A percentile compares a stretch with the other conserved stretches of the same genome.
phyloP scores from a whole-genome alignment of 805 yeast species.

The Yarrowia osloensis region DNA sequence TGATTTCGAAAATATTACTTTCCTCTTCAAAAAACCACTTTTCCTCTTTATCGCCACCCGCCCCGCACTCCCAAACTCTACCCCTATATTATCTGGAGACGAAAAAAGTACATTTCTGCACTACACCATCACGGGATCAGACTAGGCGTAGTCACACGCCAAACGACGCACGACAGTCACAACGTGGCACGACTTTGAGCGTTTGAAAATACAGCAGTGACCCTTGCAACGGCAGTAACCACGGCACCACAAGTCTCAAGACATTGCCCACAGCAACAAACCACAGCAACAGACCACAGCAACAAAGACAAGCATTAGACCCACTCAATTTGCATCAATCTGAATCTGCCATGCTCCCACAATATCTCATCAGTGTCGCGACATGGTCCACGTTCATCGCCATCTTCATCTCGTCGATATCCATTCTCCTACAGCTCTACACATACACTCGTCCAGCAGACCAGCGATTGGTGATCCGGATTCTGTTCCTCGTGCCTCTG shows the following conservation, averaged over 20 bases:
- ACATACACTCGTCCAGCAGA: slow-evolving; percentile 89
- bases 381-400: slow-evolving; percentile 40
- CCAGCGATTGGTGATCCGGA: slow-evolving; percentile 81
- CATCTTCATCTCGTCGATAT: slow-evolving; percentile 47
- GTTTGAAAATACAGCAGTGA: not conserved
- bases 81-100: not conserved
- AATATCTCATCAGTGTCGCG: not conserved
- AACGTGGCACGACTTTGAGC: not conserved
- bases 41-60: not conserved
- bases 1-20: not conserved
- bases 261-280: not conserved
- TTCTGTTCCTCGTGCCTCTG: slow-evolving; percentile 65
- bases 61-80: not conserved
- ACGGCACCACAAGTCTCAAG: not conserved
- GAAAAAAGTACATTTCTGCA: slow-evolving; percentile 20
- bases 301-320: not conserved
- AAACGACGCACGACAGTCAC: too few species aligned
- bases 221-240: not conserved
- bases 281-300: not conserved
- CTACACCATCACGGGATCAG: slow-evolving; percentile 22
- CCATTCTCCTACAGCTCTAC: slow-evolving; percentile 55
- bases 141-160: not conserved
- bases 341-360: not conserved
- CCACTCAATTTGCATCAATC: not conserved
- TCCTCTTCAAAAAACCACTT: not conserved